Base-by-base conservation (phyloP, 768 basidiomycete genomes). In the Gloeopeniophorella convolvens region DNA sequence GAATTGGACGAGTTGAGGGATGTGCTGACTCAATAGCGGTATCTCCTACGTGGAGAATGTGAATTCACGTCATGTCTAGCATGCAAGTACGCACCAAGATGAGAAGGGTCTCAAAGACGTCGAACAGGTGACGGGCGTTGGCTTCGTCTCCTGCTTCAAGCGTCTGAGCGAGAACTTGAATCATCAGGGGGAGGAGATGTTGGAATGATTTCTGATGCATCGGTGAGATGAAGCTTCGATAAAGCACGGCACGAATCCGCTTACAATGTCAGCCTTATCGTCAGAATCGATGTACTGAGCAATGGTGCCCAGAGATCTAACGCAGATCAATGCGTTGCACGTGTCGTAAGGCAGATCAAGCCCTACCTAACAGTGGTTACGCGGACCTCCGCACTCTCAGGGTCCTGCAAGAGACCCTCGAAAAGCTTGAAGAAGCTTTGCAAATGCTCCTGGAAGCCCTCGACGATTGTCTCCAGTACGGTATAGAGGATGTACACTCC, bases 61-160 rank as follows among this genome's bases (percentile, higher is more conserved):
- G 11, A 24, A 32, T 34, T 15, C 10, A 30, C 15, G 28, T 48
- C 1, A 46, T 15, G 11, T 20, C 27, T 28, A 48, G 10, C 9
- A 33, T 10, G 36, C 3, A 8, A 32, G 28, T 8, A 66, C 83
- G 50, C 57, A 89, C 89, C 51, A 97, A 80, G 63, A 98, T 95
- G 40, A 95, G 77, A 40, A 98, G 82, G 0, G 91, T 94, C 73
- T 98, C 96, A 55, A 98, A 76, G 24, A 97, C 90, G 63, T 99
- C 96, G 62, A 97, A 96, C 21, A 93, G 73, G 62, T 94, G 83
- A 57, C 93, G 83, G 39, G 90, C 89, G 46, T 82, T 82, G 30
- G 75, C 74, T 62, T 93, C 90, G 62, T 97, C 86, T 30, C 77
- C 79, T 30, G 77, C 66, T 58, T 88, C 86, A 6, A 98, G 80